A percentile compares a stretch with the other conserved stretches of the same genome.
Evolutionary conservation across 129 eudicot species (phyloP).

Genomic region (Centella asiatica): DNA sequence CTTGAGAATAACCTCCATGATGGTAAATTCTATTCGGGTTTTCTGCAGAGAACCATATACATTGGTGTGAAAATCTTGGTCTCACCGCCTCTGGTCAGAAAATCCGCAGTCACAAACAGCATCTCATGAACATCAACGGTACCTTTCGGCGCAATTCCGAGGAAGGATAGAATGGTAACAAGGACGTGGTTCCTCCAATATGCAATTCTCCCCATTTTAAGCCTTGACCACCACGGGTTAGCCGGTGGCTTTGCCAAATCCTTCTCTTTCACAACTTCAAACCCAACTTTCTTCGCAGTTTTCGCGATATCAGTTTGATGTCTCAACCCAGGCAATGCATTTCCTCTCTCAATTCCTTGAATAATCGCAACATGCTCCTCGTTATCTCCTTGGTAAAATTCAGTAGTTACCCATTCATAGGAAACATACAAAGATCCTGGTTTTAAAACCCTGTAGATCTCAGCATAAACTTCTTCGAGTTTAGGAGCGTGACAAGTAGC

Average conservation of each 20-base stretch:
- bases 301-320: slow-evolving; percentile 51
- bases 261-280: slow-evolving; percentile 70
- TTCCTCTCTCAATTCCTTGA: slow-evolving; percentile 90
- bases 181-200: slow-evolving; percentile 93
- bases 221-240: slow-evolving; percentile 84
- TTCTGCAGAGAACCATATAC: slow-evolving; percentile 91
- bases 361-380: slow-evolving; percentile 72
- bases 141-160: slow-evolving; percentile 90
- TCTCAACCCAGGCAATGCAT: slow-evolving; percentile 84
- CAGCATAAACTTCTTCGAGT: slow-evolving; percentile 67
- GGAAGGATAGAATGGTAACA: slow-evolving; percentile 47
- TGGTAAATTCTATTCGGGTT: slow-evolving; percentile 36
- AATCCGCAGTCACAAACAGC: slow-evolving; percentile 83
- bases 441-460: slow-evolving; percentile 76
- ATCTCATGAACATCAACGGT: slow-evolving; percentile 84
- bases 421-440: slow-evolving; percentile 74
- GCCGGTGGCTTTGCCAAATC: slow-evolving; percentile 84
- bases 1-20: slow-evolving; percentile 25
- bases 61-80: slow-evolving; percentile 76
- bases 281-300: slow-evolving; percentile 72
- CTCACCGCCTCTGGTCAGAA: slow-evolving; percentile 71
- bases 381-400: slow-evolving; percentile 35
- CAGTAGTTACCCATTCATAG: slow-evolving; percentile 90
- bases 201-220: slow-evolving; percentile 87
- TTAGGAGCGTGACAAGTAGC: slow-evolving; percentile 97